Evolutionary conservation across 1,284 basidiomycete genomes (phyloP), one percentile per base, ranked within the genome.

Genomic region (Naganishia albida): DNA sequence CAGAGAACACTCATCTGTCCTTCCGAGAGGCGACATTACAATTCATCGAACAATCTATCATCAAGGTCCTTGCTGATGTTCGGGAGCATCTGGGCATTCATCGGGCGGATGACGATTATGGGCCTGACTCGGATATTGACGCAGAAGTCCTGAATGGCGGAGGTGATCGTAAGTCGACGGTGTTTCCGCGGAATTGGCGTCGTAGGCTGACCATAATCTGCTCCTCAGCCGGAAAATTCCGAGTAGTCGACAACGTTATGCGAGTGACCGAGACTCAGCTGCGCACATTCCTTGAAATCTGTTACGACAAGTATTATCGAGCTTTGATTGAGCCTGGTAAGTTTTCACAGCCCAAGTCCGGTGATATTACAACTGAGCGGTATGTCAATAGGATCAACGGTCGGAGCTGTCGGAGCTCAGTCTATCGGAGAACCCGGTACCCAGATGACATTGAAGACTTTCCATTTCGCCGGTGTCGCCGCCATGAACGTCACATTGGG

Each of bases 401-500:
- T 99, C 20, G 96, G 96, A 57, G 96, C 96, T 18, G 93, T 99
- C 52, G 96, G 96, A 18, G 96, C 96, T 1, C 96, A 99, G 77
- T 99, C 96, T 7, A 99, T 99, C 70, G 96, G 96, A 77, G 96
- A 99, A 79, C 96, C 96, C 1, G 96, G 96, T 64, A 99, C 96
- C 2, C 96, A 99, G 76, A 99, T 99, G 96, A 99, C 96, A 7
- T 80, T 99, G 70, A 99, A 99, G 81, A 99, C 96, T 67, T 99
- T 99, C 87, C 96, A 99, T 83, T 99, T 99, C 81, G 96, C 96
- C 74, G 96, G 96, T 83, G 94, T 99, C 70, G 96, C 96, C 13
- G 96, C 94, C 40, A 99, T 99, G 96, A 99, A 98, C 81, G 93
- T 99, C 71, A 99, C 96, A 0, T 86, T 99, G 46, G 96, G 96